Evolutionary conservation across 2,329 filamentous ascomycete genomes (phyloP).

Genomic region (Colletotrichum lindemuthianum): DNA sequence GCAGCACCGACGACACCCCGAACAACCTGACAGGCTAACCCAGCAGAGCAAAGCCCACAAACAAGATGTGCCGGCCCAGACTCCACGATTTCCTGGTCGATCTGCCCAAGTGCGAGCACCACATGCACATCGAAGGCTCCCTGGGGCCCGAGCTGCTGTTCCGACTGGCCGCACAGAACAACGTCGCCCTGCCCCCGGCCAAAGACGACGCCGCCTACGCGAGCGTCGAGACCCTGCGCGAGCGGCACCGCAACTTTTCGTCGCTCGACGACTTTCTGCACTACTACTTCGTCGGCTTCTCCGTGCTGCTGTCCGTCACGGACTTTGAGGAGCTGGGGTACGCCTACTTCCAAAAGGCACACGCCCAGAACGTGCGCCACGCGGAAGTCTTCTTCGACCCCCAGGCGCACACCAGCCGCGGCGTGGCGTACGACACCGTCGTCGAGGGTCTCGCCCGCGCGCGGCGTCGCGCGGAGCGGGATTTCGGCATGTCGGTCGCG

Average conservation of each 20-base stretch:
- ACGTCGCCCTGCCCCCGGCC: constrained; percentile 65
- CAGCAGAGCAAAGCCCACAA: not conserved
- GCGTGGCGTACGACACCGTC: constrained; percentile 71
- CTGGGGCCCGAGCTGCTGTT: constrained; percentile 78
- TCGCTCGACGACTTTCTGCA: constrained; percentile 81
- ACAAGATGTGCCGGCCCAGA: constrained; percentile 61
- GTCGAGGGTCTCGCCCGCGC: constrained; percentile 71
- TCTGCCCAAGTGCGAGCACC: constrained; percentile 84
- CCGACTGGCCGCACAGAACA: constrained; percentile 73
- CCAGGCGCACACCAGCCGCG: constrained; percentile 75
- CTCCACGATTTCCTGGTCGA: constrained; percentile 69
- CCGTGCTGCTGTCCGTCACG: constrained; percentile 69
- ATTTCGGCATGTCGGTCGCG: constrained; percentile 72
- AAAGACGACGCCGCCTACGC: constrained; percentile 67
- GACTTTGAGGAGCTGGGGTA: constrained; percentile 80
- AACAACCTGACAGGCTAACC: not conserved
- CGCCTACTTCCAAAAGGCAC: constrained; percentile 74
- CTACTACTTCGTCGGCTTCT: constrained; percentile 83
- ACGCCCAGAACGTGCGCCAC: constrained; percentile 73
- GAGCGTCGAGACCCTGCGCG: constrained; percentile 66
- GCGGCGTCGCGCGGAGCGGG: constrained; percentile 65
- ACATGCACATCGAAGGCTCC: constrained; percentile 82
- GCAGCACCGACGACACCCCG: too few species aligned
- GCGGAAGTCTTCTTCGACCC: constrained; percentile 86
- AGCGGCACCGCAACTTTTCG: constrained; percentile 74